Percentiles rank a stretch among this genome's conserved stretches.
phyloP scores from a whole-genome alignment of 768 basidiomycete genomes.

The Paxillus rubicundulus region DNA sequence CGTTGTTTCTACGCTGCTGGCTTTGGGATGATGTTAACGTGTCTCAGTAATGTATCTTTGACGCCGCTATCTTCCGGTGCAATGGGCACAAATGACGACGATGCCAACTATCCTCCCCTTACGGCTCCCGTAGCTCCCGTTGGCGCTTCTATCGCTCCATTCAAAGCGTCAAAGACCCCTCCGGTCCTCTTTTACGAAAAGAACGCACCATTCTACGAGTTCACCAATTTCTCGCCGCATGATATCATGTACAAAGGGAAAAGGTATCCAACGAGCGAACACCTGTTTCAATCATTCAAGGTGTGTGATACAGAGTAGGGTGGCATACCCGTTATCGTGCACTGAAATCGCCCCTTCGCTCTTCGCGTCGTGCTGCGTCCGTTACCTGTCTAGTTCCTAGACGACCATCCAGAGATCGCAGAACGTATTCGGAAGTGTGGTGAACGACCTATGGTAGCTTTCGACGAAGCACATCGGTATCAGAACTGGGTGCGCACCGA shows the following conservation, averaged over 20 bases:
- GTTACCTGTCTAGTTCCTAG: conserved; percentile 47
- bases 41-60: conserved; percentile 11
- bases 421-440: conserved; percentile 68
- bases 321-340: background rate
- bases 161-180: conserved; percentile 25
- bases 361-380: background rate
- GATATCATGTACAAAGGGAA: conserved; percentile 59
- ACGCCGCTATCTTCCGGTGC: conserved; percentile 11
- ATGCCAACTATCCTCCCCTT: conserved; percentile 30
- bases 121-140: conserved; percentile 29
- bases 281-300: conserved; percentile 75
- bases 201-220: conserved; percentile 61
- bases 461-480: conserved; percentile 65
- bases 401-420: conserved; percentile 57
- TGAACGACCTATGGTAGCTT: conserved; percentile 59
- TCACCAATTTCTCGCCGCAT: conserved; percentile 73
- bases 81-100: conserved; percentile 8
- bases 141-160: conserved; percentile 30
- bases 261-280: conserved; percentile 72
- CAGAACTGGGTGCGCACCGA: conserved; percentile 60
- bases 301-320: conserved; percentile 29
- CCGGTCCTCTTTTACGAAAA: conserved; percentile 65
- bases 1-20: background rate
- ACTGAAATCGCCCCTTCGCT: background rate
- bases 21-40: background rate